Base-by-base conservation (phyloP, 2,329 filamentous ascomycete genomes). In the Talaromyces atroroseus region DNA sequence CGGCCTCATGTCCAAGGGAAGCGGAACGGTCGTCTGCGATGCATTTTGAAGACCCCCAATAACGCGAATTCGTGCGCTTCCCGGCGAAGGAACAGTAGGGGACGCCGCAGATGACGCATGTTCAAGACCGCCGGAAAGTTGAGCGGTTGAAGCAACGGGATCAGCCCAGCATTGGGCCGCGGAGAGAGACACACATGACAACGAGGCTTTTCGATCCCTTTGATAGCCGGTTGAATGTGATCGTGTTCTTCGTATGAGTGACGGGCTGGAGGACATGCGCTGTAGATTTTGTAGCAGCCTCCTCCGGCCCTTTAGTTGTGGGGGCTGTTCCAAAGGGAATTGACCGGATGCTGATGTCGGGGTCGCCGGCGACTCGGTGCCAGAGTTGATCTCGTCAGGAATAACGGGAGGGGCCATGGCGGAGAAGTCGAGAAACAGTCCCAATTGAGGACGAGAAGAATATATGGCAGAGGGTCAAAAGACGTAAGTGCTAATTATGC, bases 221-320 rank as follows among this genome's bases (percentile, higher is more conserved):
- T 86, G 83, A 65, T 87, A 88, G 65, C 82, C 86, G 57, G 83
- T 80, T 6, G 89, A 86, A 56, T 85, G 80, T 24, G 83, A 76
- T 58, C 87, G 82, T 56, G 84, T 81, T 54, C 85, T 71, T 57
- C 82, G 82, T 42, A 81, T 78, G 51, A 95, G 75, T 16, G 88
- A 89, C 1, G 88, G 86, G 6, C 87, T 90, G 0, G 90, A 95
- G 11, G 89, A 86, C 66, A 95, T 92, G 57, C 89, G 86, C 60
- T 92, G 87, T 49, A 95, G 80, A 32, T 86, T 84, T 60, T 85
- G 84, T 18, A 95, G 76, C 34, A 95, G 73, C 58, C 86, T 83
- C 64, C 86, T 83, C 48, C 88, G 83, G 53, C 84, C 82, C 69
- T 86, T 90, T 56, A 82, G 77, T 71, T 87, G 90, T 24, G 76